A percentile compares a stretch with the other conserved stretches of the same genome.
phyloP scores from a whole-genome alignment of 352 stramenopile species.

The Phytophthora hybrid region DNA sequence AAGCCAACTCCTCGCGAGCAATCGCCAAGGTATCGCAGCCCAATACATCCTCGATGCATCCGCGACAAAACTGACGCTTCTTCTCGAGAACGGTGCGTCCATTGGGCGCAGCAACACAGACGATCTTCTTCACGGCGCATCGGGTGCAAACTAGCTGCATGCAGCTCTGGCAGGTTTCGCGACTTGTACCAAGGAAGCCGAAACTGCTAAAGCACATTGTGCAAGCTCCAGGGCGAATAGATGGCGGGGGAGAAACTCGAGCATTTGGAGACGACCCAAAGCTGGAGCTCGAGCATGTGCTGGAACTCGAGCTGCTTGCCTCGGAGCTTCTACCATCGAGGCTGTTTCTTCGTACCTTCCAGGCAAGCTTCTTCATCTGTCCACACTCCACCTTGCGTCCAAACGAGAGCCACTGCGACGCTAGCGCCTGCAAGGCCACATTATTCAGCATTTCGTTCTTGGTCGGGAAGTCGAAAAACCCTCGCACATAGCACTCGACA shows the following conservation, averaged over 20 bases:
- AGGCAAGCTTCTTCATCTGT: constrained; percentile 57
- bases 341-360: constrained; percentile 35
- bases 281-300: constrained; percentile 26
- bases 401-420: constrained; percentile 41
- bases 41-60: constrained; percentile 25
- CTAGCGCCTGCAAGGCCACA: constrained; percentile 32
- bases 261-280: constrained; percentile 4
- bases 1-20: constrained; percentile 32
- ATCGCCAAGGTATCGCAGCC: constrained; percentile 30
- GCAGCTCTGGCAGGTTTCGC: constrained; percentile 32
- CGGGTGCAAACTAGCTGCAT: constrained; percentile 28
- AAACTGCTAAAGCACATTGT: constrained; percentile 32
- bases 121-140: constrained; percentile 33
- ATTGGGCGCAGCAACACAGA: constrained; percentile 29
- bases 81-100: constrained; percentile 35
- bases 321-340: constrained; percentile 19
- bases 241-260: neutral
- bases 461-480: constrained; percentile 51
- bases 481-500: constrained; percentile 50
- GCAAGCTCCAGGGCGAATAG: constrained; percentile 17
- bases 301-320: neutral
- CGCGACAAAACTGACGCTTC: constrained; percentile 31
- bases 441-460: constrained; percentile 40
- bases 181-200: constrained; percentile 29
- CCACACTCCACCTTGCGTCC: constrained; percentile 37